Evolutionary conservation across 176 grass and related monocot species (phyloP).

Genomic region (Eragrostis curvula): DNA sequence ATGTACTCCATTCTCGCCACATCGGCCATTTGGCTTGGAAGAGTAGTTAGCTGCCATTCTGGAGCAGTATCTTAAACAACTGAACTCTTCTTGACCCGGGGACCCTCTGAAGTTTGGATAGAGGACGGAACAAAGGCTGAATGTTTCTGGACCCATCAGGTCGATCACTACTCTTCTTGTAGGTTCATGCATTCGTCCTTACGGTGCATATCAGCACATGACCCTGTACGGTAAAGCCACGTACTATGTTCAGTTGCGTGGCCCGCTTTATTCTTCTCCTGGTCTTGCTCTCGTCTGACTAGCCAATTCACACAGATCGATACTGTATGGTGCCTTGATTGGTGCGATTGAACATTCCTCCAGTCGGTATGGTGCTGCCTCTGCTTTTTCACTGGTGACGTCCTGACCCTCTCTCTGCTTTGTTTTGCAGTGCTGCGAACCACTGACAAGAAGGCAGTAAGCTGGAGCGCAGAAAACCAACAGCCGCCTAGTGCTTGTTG

Average conservation of each 20-base stretch:
- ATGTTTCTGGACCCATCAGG: constrained; percentile 28
- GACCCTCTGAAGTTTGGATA: not conserved
- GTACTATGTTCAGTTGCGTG: constrained; percentile 2
- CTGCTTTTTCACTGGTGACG: not conserved
- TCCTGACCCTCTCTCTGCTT: constrained; percentile 14
- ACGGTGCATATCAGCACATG: constrained; percentile 29
- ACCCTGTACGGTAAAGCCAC: constrained; percentile 17
- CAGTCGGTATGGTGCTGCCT: not conserved
- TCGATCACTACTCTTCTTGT: constrained; percentile 14
- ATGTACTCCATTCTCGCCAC: no score
- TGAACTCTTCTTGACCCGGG: not conserved
- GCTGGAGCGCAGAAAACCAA: not conserved
- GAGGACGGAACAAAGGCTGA: not conserved
- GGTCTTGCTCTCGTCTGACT: not conserved
- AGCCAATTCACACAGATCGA: not conserved
- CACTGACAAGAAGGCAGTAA: not conserved
- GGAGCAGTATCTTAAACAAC: not conserved
- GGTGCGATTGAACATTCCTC: not conserved
- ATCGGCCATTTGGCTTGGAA: not conserved
- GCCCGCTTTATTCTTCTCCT: not conserved
- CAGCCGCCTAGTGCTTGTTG: not conserved
- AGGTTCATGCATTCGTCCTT: constrained; percentile 1
- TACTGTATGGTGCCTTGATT: not conserved
- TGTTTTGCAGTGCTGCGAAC: constrained; percentile 18
- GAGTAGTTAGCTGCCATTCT: constrained; percentile 5